Evolutionary conservation across 495 filamentous ascomycete species (phyloP).

Genomic region (Talaromyces wortmannii): DNA sequence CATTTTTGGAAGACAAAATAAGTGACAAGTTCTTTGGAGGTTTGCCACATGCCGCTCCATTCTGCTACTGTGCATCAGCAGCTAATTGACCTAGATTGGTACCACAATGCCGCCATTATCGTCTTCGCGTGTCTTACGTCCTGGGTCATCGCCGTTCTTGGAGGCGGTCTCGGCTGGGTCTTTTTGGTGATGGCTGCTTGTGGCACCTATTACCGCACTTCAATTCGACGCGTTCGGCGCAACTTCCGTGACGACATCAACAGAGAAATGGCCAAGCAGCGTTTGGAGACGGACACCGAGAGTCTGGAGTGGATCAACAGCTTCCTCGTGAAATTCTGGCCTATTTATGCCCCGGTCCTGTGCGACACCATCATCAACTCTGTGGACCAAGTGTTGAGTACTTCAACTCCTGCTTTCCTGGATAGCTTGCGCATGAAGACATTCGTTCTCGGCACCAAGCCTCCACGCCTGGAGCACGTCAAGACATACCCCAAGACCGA

Average conservation of each 20-base stretch:
- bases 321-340: slow-evolving; percentile 98
- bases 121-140: slow-evolving; percentile 86
- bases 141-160: slow-evolving; percentile 82
- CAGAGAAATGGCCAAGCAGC: slow-evolving; percentile 86
- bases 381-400: slow-evolving; percentile 92
- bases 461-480: slow-evolving; percentile 91
- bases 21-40: slow-evolving; percentile 90
- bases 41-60: slow-evolving; percentile 15
- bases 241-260: slow-evolving; percentile 94
- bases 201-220: slow-evolving; percentile 95
- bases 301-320: slow-evolving; percentile 99
- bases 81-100: slow-evolving; percentile 66
- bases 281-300: slow-evolving; percentile 86
- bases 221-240: slow-evolving; percentile 82
- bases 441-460: slow-evolving; percentile 90
- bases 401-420: slow-evolving; percentile 82
- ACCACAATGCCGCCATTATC: slow-evolving; percentile 90
- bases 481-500: slow-evolving; percentile 96
- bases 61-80: neutral
- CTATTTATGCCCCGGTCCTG: slow-evolving; percentile 91
- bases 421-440: slow-evolving; percentile 88
- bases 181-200: slow-evolving; percentile 88
- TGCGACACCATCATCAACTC: slow-evolving; percentile 86
- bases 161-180: slow-evolving; percentile 88
- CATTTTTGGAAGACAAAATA: slow-evolving; percentile 75